Evolutionary conservation across 345 rosid species (phyloP).

Genomic region (Balakata baccata): DNA sequence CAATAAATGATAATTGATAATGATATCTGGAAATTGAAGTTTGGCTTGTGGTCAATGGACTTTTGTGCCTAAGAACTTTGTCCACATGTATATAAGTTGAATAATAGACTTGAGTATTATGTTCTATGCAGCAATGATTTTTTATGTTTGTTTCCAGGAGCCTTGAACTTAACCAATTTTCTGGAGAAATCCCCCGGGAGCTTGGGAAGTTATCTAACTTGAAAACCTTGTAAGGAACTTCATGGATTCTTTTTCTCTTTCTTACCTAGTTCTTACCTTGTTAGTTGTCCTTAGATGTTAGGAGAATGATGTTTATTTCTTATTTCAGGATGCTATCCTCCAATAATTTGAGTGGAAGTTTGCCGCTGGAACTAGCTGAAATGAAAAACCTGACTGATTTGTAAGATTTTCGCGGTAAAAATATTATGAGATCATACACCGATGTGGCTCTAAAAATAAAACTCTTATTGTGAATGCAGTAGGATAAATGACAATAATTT

Average conservation of each 20-base stretch:
- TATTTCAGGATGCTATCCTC: constrained; percentile 54
- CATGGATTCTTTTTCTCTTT: constrained; percentile 8
- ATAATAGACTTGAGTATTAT: too few species aligned
- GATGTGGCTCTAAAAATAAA: too few species aligned
- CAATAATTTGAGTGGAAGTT: constrained; percentile 48
- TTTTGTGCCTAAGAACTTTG: too few species aligned
- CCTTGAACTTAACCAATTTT: constrained; percentile 54
- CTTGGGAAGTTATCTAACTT: constrained; percentile 49
- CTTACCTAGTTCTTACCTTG: constrained; percentile 5
- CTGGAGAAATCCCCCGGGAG: constrained; percentile 51
- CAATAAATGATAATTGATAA: too few species aligned
- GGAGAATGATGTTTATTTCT: neutral
- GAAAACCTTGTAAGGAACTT: constrained; percentile 37
- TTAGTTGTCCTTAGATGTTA: neutral
- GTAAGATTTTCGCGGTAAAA: constrained; percentile 28
- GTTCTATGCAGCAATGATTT: neutral
- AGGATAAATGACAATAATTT: constrained; percentile 61
- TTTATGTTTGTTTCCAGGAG: constrained; percentile 23
- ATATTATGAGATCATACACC: too few species aligned
- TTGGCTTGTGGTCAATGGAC: too few species aligned
- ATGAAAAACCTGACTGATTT: constrained; percentile 48
- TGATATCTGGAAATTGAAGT: too few species aligned
- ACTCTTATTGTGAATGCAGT: constrained; percentile 39
- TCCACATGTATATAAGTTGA: too few species aligned
- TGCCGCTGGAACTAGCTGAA: constrained; percentile 40